A percentile compares a stretch with the other conserved stretches of the same genome.
phyloP scores from a whole-genome alignment of 2,329 filamentous ascomycete species.

The Dactylonectria macrodidyma region DNA sequence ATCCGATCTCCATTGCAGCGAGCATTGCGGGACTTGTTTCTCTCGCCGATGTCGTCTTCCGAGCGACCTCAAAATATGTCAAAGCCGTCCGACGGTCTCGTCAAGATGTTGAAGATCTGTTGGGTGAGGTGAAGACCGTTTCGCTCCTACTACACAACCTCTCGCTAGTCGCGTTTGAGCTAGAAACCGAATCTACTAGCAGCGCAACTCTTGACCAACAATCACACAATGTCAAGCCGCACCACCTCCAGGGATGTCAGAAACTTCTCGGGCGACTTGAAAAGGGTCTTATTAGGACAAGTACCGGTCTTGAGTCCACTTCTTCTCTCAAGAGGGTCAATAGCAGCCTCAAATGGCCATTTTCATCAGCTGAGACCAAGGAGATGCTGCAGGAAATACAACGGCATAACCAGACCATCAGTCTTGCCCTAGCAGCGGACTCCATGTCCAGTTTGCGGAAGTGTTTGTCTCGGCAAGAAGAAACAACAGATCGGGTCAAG shows the following conservation, averaged over 20 bases:
- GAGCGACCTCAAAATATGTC: slow-evolving; percentile 13
- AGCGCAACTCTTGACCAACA: not conserved
- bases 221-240: not conserved
- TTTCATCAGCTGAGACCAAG: slow-evolving; percentile 19
- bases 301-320: not conserved
- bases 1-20: slow-evolving; percentile 27
- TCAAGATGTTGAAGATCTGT: slow-evolving; percentile 10
- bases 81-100: slow-evolving; percentile 9
- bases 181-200: slow-evolving; percentile 11
- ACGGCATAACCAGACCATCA: slow-evolving; percentile 27
- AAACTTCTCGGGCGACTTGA: slow-evolving; percentile 13
- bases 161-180: not conserved
- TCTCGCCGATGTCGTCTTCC: slow-evolving; percentile 32
- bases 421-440: slow-evolving; percentile 13
- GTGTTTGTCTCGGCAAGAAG: slow-evolving; percentile 9
- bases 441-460: slow-evolving; percentile 5
- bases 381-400: not conserved
- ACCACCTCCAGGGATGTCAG: slow-evolving; percentile 24
- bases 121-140: slow-evolving; percentile 14
- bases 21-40: slow-evolving; percentile 32
- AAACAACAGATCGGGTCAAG: not conserved
- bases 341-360: slow-evolving; percentile 23
- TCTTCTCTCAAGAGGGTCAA: not conserved
- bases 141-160: slow-evolving; percentile 18
- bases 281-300: not conserved